Evolutionary conservation across 139 green algal species (phyloP), one percentile per base, ranked within the genome.

Genomic region (Nannochloris sp.): DNA sequence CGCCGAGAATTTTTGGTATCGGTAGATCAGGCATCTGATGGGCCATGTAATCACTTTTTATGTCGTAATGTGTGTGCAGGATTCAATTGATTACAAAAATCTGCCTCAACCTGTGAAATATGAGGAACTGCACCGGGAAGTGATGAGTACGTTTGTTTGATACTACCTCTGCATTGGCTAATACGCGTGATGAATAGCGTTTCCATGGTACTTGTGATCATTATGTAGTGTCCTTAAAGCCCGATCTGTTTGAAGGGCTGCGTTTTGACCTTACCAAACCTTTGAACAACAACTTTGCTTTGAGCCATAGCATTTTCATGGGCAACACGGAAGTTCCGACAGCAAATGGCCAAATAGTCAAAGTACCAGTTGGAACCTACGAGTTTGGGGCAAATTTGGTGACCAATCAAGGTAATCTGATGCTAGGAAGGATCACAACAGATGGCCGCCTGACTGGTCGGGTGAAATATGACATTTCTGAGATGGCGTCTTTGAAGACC

Each of bases 311-410:
- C 55, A 71, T 99, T 18, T 91, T 91, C 70, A 92, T 98, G 87
- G 91, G 91, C 27, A 95, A 88, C 66, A 71, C 88, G 11, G 93
- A 99, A 50, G 74, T 97, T 48, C 87, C 86, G 11, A 87, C 84
- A 3, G 68, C 81, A 60, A 74, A 73, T 31, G 44, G 69, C 4
- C 81, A 89, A 61, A 57, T 70, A 18, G 64, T 96, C 37, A 98
- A 98, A 79, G 81, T 91, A 57, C 81, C 88, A 2, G 77, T 90
- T 4, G 78, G 85, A 24, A 90, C 75, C 11, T 99, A 99, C 51
- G 94, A 98, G 73, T 99, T 99, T 78, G 93, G 93, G 0, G 93
- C 94, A 58, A 99, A 96, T 70, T 73, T 97, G 3, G 81, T 98
- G 25, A 92, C 85, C 59, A 81, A 87, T 48, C 80, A 84, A 54